Evolutionary conservation across 768 basidiomycete genomes (phyloP).

Genomic region (Boletus pseudo-olivaceus): DNA sequence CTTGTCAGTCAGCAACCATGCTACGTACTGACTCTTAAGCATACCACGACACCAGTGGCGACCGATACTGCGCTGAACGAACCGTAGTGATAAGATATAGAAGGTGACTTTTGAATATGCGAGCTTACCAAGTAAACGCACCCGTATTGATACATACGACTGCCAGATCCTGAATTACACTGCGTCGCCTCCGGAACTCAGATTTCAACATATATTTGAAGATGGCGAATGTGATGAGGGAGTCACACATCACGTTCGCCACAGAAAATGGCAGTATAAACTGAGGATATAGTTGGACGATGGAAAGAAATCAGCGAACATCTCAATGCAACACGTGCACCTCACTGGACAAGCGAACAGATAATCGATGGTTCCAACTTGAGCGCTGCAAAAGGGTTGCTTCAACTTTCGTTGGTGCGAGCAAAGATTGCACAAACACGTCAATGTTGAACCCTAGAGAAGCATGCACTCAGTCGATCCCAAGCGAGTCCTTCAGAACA

Average conservation of each 20-base stretch:
- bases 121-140: constrained; percentile 9
- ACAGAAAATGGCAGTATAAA: background rate
- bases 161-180: constrained; percentile 6
- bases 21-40: background rate
- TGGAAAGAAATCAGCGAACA: background rate
- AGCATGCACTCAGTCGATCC: background rate
- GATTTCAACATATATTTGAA: constrained; percentile 20
- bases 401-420: background rate
- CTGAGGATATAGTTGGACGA: background rate
- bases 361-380: background rate
- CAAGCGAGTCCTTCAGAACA: background rate
- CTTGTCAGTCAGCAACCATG: background rate
- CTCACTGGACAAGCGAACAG: background rate
- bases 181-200: constrained; percentile 9
- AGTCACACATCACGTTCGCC: background rate
- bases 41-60: constrained; percentile 2
- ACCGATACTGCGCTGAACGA: background rate
- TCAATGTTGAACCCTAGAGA: background rate
- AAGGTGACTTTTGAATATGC: background rate
- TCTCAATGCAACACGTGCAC: background rate
- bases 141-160: constrained; percentile 13
- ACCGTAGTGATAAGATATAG: background rate
- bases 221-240: background rate
- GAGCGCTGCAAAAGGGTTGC: background rate
- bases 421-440: background rate